phyloP scores from a whole-genome alignment of 148 eudicot genomes.

The Simmondsia chinensis region DNA sequence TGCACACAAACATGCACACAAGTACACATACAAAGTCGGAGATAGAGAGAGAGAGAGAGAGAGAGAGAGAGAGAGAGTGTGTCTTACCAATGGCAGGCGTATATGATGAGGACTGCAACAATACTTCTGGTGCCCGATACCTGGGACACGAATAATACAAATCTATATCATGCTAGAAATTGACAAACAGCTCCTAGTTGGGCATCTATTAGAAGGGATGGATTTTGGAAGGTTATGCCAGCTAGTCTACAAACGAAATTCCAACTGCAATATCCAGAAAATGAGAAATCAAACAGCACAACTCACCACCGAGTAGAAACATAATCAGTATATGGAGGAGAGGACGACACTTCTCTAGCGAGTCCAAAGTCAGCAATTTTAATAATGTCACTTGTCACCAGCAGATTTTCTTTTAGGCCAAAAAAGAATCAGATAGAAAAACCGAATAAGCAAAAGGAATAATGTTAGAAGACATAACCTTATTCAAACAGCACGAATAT shows the following conservation, averaged over 20 bases:
- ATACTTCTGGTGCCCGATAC: slow-evolving; percentile 98
- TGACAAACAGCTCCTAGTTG: too few relatives aligned
- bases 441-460: background rate
- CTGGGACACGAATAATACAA: slow-evolving; percentile 24
- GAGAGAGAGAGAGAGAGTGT: background rate
- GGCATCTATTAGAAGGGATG: too few relatives aligned
- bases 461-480: background rate
- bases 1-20: too few relatives aligned
- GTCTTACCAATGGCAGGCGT: slow-evolving; percentile 83
- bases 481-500: background rate
- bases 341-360: slow-evolving; percentile 77
- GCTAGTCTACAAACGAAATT: too few relatives aligned
- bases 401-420: slow-evolving; percentile 57
- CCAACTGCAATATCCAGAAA: too few relatives aligned
- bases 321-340: slow-evolving; percentile 92
- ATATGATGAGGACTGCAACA: slow-evolving; percentile 65
- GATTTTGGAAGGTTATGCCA: too few relatives aligned
- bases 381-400: slow-evolving; percentile 62
- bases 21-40: background rate
- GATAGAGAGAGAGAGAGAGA: background rate
- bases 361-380: slow-evolving; percentile 98
- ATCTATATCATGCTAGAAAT: too few relatives aligned
- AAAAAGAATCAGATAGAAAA: background rate
- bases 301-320: slow-evolving; percentile 97
- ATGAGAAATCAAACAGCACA: background rate